Conservation (phyloP, 371 early-diverging fungal species). For the Gilbertella persicaria region DNA sequence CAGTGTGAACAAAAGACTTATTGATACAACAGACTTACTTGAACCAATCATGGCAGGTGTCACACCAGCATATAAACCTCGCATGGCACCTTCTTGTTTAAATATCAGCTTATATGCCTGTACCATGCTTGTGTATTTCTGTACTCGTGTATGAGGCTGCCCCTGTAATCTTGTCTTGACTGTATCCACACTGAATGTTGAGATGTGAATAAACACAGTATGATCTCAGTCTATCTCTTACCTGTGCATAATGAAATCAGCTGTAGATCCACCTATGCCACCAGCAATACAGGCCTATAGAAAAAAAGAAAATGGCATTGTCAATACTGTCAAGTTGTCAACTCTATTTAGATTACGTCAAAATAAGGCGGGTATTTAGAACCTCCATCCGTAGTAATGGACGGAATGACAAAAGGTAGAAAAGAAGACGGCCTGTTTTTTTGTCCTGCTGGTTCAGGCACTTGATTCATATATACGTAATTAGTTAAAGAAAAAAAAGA, state of each 20-base stretch:
- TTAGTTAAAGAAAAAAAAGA: not conserved
- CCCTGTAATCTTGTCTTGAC: slow-evolving; percentile 80
- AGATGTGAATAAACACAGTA: slow-evolving; percentile 7
- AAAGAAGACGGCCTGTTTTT: slow-evolving; percentile 9
- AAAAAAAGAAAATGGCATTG: not conserved
- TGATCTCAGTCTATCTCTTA: slow-evolving; percentile 19
- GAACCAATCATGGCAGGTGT: slow-evolving; percentile 79
- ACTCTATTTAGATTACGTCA: slow-evolving; percentile 31
- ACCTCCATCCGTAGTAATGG: slow-evolving; percentile 27
- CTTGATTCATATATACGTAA: slow-evolving; percentile 15
- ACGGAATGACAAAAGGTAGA: slow-evolving; percentile 29
- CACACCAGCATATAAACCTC: slow-evolving; percentile 76
- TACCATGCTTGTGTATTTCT: slow-evolving; percentile 65
- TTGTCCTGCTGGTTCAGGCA: slow-evolving; percentile 11
- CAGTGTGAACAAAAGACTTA: slow-evolving; percentile 2
- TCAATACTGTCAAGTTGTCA: not conserved
- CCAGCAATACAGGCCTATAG: slow-evolving; percentile 67
- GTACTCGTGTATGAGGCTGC: slow-evolving; percentile 55
- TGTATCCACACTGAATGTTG: slow-evolving; percentile 78
- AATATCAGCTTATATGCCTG: slow-evolving; percentile 67
- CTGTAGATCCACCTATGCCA: slow-evolving; percentile 70
- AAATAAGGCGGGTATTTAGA: slow-evolving; percentile 46
- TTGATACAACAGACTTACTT: slow-evolving; percentile 31
- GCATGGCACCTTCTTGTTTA: slow-evolving; percentile 67
- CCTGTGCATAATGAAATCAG: slow-evolving; percentile 79